These are phyloP conservation scores for Sequoiadendron giganteum DNA, from an alignment of 75 land plant genomes.

Conservation along the genomic window DNA sequence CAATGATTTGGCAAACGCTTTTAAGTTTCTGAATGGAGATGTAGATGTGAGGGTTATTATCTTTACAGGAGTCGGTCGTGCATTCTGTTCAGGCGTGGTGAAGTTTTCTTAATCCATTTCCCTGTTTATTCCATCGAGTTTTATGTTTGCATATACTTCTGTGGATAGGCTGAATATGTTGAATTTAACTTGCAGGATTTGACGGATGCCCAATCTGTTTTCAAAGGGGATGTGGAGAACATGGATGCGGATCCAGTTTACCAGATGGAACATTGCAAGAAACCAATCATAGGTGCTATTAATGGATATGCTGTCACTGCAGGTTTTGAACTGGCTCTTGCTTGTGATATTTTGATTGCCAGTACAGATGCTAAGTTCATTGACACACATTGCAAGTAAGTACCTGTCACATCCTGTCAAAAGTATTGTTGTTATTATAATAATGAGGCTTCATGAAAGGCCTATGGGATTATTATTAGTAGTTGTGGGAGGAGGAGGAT, in stretches of 20 bases:
- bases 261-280: slow-evolving; percentile 82
- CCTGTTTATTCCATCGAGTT: slow-evolving; percentile 9
- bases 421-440: background rate
- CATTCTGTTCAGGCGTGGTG: slow-evolving; percentile 94
- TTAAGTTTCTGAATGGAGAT: slow-evolving; percentile 59
- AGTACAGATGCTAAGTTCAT: slow-evolving; percentile 87
- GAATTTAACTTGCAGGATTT: slow-evolving; percentile 45
- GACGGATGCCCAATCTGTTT: slow-evolving; percentile 79
- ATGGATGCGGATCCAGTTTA: slow-evolving; percentile 50
- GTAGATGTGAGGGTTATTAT: slow-evolving; percentile 68
- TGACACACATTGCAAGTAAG: slow-evolving; percentile 96
- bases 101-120: background rate
- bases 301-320: slow-evolving; percentile 78
- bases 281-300: slow-evolving; percentile 87
- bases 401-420: slow-evolving; percentile 10
- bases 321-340: slow-evolving; percentile 80
- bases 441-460: background rate
- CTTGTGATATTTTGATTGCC: slow-evolving; percentile 88
- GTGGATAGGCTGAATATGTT: background rate
- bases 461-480: background rate
- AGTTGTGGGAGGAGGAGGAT: background rate
- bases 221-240: slow-evolving; percentile 80
- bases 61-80: slow-evolving; percentile 75
- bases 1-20: slow-evolving; percentile 49
- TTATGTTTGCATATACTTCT: background rate